Evolutionary conservation across 768 basidiomycete genomes (phyloP).

Genomic region (Termitomyces sp.): DNA sequence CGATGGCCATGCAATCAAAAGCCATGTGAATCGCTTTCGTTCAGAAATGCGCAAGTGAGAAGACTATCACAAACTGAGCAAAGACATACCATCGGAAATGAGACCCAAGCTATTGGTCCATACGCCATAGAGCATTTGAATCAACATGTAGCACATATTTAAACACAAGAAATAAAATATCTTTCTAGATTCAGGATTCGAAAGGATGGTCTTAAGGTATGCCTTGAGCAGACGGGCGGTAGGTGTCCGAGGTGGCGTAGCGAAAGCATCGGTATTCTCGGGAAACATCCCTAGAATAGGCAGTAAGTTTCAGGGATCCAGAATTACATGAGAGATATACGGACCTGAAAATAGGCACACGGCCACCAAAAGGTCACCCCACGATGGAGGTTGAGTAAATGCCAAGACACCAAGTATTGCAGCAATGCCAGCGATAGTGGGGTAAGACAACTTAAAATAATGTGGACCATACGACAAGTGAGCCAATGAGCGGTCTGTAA

Average conservation of each 20-base stretch:
- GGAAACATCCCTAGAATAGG: conserved; percentile 46
- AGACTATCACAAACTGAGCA: neutral
- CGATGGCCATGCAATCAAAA: conserved; percentile 97
- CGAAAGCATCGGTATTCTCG: conserved; percentile 34
- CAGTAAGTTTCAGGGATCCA: neutral
- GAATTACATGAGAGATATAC: conserved; percentile 12
- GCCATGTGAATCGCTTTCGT: conserved; percentile 95
- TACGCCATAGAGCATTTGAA: conserved; percentile 96
- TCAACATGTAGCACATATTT: conserved; percentile 93
- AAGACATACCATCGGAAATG: conserved; percentile 82
- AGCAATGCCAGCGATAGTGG: conserved; percentile 41
- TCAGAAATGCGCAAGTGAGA: conserved; percentile 3
- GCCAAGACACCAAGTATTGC: conserved; percentile 52
- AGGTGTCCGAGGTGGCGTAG: conserved; percentile 42
- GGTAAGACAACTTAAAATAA: conserved; percentile 55
- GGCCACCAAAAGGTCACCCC: conserved; percentile 56
- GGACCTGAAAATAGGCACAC: conserved; percentile 61
- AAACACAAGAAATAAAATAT: conserved; percentile 97
- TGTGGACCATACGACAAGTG: conserved; percentile 48
- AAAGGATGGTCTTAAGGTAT: conserved; percentile 87
- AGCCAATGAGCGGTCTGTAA: conserved; percentile 40
- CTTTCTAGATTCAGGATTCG: conserved; percentile 87
- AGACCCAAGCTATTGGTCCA: conserved; percentile 97
- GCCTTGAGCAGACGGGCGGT: conserved; percentile 50
- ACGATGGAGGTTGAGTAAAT: conserved; percentile 55